Conservation (phyloP, 805 yeast genomes). For the Zygosaccharomyces kombuchaensis region DNA sequence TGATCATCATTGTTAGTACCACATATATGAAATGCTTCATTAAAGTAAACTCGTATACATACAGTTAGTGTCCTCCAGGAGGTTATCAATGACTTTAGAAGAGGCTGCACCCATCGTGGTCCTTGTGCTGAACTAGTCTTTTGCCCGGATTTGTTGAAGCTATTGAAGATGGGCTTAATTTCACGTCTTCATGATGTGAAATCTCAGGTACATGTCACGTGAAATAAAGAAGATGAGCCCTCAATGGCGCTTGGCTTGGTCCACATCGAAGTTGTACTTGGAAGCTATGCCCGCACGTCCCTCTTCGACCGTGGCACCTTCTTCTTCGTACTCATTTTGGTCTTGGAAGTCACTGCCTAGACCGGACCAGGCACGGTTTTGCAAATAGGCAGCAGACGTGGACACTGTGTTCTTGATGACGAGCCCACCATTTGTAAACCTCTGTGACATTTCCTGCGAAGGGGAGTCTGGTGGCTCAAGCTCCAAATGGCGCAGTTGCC, state of each 20-base stretch:
- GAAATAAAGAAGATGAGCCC: not conserved
- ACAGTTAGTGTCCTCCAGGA: slow-evolving; percentile 79
- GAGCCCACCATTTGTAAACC: slow-evolving; percentile 49
- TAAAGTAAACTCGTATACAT: slow-evolving; percentile 26
- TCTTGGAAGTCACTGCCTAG: slow-evolving; percentile 75
- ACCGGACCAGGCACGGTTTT: slow-evolving; percentile 79
- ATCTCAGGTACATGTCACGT: not conserved
- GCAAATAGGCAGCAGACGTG: slow-evolving; percentile 77
- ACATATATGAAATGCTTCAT: not conserved
- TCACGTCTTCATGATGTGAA: not conserved
- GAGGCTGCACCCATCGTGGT: slow-evolving; percentile 54
- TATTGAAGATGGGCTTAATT: not conserved
- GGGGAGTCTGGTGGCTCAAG: slow-evolving; percentile 42
- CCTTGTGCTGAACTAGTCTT: not conserved
- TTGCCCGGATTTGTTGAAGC: not conserved
- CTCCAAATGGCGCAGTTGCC: slow-evolving; percentile 60
- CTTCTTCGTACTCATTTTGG: slow-evolving; percentile 42
- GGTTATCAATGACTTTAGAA: slow-evolving; percentile 58
- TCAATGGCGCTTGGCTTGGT: not conserved
- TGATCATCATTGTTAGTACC: slow-evolving; percentile 21
- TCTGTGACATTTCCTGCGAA: slow-evolving; percentile 45
- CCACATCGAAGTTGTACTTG: slow-evolving; percentile 55
- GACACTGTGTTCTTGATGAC: slow-evolving; percentile 76
- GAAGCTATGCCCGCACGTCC: slow-evolving; percentile 89
- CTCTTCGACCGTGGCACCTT: slow-evolving; percentile 77